phyloP scores from a whole-genome alignment of 2,329 filamentous ascomycete species.

The Apiospora hydei region DNA sequence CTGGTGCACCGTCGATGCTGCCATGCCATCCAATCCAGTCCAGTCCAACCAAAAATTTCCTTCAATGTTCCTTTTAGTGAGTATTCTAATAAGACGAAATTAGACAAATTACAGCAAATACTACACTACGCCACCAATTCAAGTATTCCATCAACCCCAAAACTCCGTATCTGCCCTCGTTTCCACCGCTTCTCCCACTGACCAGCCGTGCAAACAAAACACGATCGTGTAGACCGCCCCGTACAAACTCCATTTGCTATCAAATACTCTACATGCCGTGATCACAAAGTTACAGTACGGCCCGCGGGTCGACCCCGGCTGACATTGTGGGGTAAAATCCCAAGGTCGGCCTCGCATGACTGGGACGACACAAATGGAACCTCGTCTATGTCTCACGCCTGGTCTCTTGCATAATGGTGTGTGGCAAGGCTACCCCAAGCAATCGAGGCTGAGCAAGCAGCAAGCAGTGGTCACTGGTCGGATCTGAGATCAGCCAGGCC shows the following conservation, averaged over 20 bases:
- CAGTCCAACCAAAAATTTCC: not conserved
- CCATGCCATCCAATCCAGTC: not conserved
- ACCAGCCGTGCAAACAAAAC: not conserved
- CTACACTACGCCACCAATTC: not conserved
- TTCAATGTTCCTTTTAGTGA: not conserved
- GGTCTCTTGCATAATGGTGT: conserved; percentile 3
- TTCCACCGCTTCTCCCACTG: conserved; percentile 1
- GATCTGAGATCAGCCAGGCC: not conserved
- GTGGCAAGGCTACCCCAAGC: not conserved
- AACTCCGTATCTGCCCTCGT: not conserved
- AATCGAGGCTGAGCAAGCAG: conserved; percentile 3
- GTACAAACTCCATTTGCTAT: not conserved
- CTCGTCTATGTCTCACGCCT: conserved; percentile 14
- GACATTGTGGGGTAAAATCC: not conserved
- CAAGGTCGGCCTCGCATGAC: not conserved
- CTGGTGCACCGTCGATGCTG: not conserved
- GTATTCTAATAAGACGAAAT: conserved; percentile 5
- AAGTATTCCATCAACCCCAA: not conserved
- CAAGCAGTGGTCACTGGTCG: not conserved
- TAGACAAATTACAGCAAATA: conserved; percentile 9
- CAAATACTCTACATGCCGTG: not conserved
- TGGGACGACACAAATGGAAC: conserved; percentile 18
- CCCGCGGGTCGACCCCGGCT: conserved; percentile 2
- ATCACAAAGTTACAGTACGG: conserved; percentile 10
- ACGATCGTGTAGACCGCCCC: not conserved